Percentiles rank a stretch among this genome's conserved stretches.
Conservation (phyloP, 345 rosid species). For the Melaleuca quinquenervia region DNA sequence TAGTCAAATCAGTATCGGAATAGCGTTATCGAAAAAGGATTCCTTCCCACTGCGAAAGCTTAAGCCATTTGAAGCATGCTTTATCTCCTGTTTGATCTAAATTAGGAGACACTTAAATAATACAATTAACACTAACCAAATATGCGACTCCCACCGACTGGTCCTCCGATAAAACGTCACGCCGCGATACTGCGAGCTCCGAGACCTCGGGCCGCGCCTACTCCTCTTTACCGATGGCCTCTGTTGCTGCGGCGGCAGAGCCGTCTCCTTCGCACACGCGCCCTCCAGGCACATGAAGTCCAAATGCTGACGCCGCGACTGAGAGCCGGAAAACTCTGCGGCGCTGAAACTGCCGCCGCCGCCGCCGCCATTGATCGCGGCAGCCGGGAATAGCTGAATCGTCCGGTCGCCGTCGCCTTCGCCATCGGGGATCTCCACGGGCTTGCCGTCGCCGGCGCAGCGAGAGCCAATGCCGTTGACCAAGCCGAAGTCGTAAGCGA, state of each 20-base stretch:
- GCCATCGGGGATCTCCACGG: neutral
- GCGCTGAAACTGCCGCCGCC: neutral
- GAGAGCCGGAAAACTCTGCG: neutral
- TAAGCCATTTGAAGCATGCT: neutral
- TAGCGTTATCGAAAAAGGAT: neutral
- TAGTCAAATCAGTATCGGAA: neutral
- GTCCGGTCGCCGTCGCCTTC: conserved; percentile 3
- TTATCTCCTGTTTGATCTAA: neutral
- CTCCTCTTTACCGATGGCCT: conserved; percentile 31
- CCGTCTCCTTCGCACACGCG: conserved; percentile 9
- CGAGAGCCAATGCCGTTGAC: neutral
- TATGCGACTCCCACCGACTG: conserved; percentile 83
- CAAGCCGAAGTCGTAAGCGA: neutral
- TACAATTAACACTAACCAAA: conserved; percentile 28
- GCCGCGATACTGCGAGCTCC: conserved; percentile 78
- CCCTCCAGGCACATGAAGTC: conserved; percentile 15
- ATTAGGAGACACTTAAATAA: neutral
- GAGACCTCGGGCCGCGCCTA: conserved; percentile 68
- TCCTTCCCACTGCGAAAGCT: neutral
- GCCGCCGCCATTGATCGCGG: neutral
- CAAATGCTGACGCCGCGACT: conserved; percentile 13
- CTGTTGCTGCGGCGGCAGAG: conserved; percentile 8
- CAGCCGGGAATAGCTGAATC: conserved; percentile 33
- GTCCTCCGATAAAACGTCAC: conserved; percentile 73
- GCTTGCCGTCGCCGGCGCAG: neutral